Percentiles rank a stretch among this genome's conserved stretches.
phyloP scores from a whole-genome alignment of 306 rosid genomes.

The Quercus suber region DNA sequence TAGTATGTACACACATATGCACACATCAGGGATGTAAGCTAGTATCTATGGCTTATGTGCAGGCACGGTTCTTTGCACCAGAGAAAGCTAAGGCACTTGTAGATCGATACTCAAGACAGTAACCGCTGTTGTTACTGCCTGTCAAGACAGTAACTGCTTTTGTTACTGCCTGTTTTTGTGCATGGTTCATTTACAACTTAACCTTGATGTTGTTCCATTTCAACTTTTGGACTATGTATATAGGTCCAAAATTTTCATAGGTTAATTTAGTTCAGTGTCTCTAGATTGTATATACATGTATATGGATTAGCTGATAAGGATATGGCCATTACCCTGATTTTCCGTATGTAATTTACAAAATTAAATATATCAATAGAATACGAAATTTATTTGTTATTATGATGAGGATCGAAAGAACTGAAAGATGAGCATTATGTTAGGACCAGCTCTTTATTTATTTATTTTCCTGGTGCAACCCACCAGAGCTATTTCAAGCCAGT shows the following conservation, averaged over 20 bases:
- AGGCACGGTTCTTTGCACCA: conserved; percentile 93
- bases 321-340: background rate
- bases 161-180: background rate
- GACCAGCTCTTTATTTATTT: too few relatives aligned
- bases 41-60: conserved; percentile 14
- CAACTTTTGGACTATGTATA: background rate
- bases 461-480: too few relatives aligned
- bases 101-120: conserved; percentile 57
- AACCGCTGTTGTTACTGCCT: background rate
- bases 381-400: background rate
- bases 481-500: too few relatives aligned
- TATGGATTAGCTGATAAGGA: background rate
- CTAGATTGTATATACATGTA: background rate
- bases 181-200: background rate
- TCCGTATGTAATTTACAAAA: background rate
- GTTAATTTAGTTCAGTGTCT: background rate
- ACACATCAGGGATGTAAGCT: background rate
- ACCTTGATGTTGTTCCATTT: background rate
- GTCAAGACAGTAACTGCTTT: too few relatives aligned
- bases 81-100: conserved; percentile 83
- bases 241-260: background rate
- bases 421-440: too few relatives aligned
- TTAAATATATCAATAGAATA: background rate
- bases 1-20: background rate
- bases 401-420: too few relatives aligned